Evolutionary conservation across 75 land plant species (phyloP).

Genomic region (Pinus taeda): DNA sequence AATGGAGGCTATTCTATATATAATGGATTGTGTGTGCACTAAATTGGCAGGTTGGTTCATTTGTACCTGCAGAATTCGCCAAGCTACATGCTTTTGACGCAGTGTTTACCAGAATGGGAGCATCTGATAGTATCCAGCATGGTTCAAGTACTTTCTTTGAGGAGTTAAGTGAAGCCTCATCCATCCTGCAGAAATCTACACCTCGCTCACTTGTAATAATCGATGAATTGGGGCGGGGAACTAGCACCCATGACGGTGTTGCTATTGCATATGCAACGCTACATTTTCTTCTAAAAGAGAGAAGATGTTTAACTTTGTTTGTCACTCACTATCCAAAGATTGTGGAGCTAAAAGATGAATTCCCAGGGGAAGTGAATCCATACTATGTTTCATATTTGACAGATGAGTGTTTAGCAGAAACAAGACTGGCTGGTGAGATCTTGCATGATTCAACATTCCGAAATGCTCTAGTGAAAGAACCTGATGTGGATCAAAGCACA

Average conservation of each 20-base stretch:
- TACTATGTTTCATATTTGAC: constrained; percentile 90
- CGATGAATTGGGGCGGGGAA: constrained; percentile 97
- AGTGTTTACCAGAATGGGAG: constrained; percentile 91
- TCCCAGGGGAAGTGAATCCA: constrained; percentile 59
- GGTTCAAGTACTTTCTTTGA: constrained; percentile 96
- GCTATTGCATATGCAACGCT: constrained; percentile 97
- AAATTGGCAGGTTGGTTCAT: constrained; percentile 91
- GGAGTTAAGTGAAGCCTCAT: constrained; percentile 88
- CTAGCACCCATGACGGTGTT: constrained; percentile 98
- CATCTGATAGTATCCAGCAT: constrained; percentile 89
- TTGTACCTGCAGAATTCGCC: constrained; percentile 89
- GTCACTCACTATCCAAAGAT: constrained; percentile 94
- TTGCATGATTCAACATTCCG: neutral
- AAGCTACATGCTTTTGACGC: constrained; percentile 91
- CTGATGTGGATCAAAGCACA: constrained; percentile 7
- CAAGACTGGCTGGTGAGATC: too few species aligned
- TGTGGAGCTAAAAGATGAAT: constrained; percentile 58
- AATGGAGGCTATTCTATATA: neutral
- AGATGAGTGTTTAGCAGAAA: constrained; percentile 16
- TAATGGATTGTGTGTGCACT: constrained; percentile 1
- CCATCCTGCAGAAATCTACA: constrained; percentile 68
- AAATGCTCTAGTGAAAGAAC: neutral
- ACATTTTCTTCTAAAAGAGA: constrained; percentile 68
- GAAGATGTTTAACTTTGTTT: constrained; percentile 80
- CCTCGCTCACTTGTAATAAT: constrained; percentile 78